Percentiles rank a stretch among this genome's conserved stretches.
phyloP scores from a whole-genome alignment of 2,329 filamentous ascomycete genomes.

The Penicillium sp. region DNA sequence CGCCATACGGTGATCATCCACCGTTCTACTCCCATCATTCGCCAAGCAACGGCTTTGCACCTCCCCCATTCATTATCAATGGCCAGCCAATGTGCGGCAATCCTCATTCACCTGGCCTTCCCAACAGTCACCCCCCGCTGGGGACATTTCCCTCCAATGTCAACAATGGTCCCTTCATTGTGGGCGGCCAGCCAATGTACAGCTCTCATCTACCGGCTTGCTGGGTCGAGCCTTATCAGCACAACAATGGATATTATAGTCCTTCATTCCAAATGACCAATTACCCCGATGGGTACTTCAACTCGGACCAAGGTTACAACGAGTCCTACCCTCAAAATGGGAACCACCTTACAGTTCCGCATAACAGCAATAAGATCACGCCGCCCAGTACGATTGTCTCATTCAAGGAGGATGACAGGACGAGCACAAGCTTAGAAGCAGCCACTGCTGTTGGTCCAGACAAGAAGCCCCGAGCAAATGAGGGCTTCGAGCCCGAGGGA shows the following conservation, averaged over 20 bases:
- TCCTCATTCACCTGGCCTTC: neutral
- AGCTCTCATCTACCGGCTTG: neutral
- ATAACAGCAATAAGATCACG: neutral
- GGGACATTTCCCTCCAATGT: neutral
- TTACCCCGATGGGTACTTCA: neutral
- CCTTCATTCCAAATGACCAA: neutral
- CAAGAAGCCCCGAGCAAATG: neutral
- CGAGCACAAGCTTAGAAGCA: neutral
- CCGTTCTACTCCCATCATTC: neutral
- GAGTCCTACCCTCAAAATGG: neutral
- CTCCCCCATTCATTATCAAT: conserved; percentile 5
- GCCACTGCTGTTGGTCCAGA: neutral
- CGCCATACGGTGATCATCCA: neutral
- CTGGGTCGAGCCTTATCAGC: neutral
- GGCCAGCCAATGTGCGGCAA: neutral
- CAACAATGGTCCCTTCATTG: conserved; percentile 6
- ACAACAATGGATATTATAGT: neutral
- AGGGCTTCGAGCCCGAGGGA: neutral
- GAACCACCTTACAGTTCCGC: neutral
- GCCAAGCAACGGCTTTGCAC: neutral
- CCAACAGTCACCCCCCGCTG: neutral
- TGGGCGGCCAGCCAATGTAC: conserved; percentile 4
- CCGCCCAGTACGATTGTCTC: neutral
- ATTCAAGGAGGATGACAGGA: neutral
- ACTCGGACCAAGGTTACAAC: neutral